phyloP scores from a whole-genome alignment of 345 rosid genomes.

The Citrus medica region DNA sequence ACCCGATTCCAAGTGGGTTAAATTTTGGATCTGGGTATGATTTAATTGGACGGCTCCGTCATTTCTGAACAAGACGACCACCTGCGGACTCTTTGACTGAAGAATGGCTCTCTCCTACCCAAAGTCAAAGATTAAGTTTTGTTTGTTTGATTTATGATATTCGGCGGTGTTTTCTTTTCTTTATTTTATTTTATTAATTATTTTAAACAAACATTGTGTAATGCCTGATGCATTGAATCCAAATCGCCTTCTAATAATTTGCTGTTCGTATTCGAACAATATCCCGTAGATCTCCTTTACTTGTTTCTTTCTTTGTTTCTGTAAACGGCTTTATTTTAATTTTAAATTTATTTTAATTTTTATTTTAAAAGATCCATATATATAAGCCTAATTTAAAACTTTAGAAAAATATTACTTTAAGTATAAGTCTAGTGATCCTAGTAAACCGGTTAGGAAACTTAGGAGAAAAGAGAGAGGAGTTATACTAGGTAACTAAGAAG shows the following conservation, averaged over 20 bases:
- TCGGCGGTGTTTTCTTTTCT: background rate
- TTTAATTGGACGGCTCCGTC: background rate
- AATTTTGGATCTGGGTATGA: background rate
- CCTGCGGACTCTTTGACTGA: conserved; percentile 10
- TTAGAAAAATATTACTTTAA: background rate
- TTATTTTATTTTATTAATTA: background rate
- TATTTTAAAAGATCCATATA: background rate
- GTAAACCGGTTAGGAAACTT: background rate
- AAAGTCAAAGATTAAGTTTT: conserved; percentile 9
- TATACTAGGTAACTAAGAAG: background rate
- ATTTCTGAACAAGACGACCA: background rate
- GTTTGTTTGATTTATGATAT: conserved; percentile 2
- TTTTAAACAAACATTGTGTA: background rate
- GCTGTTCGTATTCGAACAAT: background rate
- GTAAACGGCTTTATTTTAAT: background rate
- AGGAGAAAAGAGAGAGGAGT: background rate
- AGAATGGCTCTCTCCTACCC: background rate
- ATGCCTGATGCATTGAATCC: conserved; percentile 20
- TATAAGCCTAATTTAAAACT: background rate
- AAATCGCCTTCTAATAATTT: background rate
- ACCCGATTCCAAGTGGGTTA: too few relatives aligned
- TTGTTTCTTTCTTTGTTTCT: background rate
- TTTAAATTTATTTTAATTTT: too few relatives aligned
- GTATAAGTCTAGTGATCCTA: background rate
- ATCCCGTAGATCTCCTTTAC: background rate